phyloP scores from a whole-genome alignment of 1,284 basidiomycete species.

The Leucoagaricus sp. region DNA sequence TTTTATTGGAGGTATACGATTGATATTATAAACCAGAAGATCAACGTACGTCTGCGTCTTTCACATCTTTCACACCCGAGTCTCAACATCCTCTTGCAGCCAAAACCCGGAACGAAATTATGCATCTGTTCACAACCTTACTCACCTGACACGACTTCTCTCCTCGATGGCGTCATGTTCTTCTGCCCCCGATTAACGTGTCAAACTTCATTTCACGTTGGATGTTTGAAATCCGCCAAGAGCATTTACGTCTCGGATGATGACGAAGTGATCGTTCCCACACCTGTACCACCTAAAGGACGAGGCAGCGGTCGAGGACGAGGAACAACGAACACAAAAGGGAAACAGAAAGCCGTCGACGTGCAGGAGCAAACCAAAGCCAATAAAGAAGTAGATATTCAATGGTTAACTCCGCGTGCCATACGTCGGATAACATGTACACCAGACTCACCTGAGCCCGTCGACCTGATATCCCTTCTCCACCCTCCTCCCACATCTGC shows the following conservation, averaged over 20 bases:
- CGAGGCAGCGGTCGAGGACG: neutral
- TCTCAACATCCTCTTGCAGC: conserved; percentile 17
- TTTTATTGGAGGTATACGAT: conserved; percentile 47
- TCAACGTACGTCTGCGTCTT: conserved; percentile 29
- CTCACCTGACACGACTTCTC: conserved; percentile 34
- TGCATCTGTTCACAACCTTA: conserved; percentile 47
- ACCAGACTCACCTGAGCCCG: conserved; percentile 28
- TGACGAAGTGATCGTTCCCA: conserved; percentile 30
- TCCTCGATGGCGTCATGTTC: conserved; percentile 36
- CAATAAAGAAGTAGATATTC: conserved; percentile 2
- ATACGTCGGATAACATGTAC: conserved; percentile 31
- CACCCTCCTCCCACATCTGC: conserved; percentile 10
- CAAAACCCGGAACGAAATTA: conserved; percentile 31
- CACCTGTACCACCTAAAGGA: neutral
- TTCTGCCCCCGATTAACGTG: conserved; percentile 53
- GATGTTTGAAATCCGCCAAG: conserved; percentile 18
- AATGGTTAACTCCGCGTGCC: conserved; percentile 15
- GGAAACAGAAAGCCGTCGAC: neutral
- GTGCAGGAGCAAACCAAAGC: neutral
- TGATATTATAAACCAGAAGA: conserved; percentile 29
- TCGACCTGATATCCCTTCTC: conserved; percentile 23
- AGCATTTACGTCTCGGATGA: conserved; percentile 33
- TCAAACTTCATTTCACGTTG: conserved; percentile 39
- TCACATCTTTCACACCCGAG: neutral
- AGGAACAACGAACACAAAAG: neutral